Conservation (phyloP, 1,284 basidiomycete species). For the Rhizoctonia solani region DNA sequence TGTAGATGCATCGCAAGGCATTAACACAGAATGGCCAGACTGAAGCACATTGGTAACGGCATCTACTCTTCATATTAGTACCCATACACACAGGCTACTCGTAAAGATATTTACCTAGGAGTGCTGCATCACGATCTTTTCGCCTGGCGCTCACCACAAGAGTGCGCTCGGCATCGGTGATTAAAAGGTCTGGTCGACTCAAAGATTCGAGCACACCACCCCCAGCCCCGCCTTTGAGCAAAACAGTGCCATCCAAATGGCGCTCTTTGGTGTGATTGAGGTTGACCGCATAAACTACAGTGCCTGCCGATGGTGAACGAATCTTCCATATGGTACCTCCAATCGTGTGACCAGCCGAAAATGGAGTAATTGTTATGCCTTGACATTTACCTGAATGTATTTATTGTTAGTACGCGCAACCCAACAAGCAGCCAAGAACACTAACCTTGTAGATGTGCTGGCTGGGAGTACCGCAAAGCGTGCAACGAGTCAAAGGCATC, state of each 20-base stretch:
- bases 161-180: conserved; percentile 89
- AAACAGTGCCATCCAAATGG: conserved; percentile 93
- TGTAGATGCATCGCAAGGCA: conserved; percentile 94
- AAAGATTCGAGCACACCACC: conserved; percentile 83
- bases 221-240: conserved; percentile 61
- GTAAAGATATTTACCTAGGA: conserved; percentile 71
- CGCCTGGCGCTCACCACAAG: conserved; percentile 82
- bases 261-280: conserved; percentile 97
- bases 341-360: conserved; percentile 93
- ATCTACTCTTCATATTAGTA: conserved; percentile 53
- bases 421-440: conserved; percentile 7
- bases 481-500: conserved; percentile 93
- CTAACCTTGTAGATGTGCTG: conserved; percentile 89
- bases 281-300: conserved; percentile 93
- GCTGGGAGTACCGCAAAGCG: conserved; percentile 92
- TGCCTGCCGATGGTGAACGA: conserved; percentile 93
- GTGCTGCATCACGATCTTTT: conserved; percentile 87
- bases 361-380: conserved; percentile 93
- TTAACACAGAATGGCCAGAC: conserved; percentile 76
- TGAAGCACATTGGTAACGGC: conserved; percentile 83
- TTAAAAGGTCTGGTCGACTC: conserved; percentile 86
- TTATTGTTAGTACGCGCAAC: conserved; percentile 30
- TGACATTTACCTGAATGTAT: conserved; percentile 87
- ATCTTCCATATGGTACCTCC: conserved; percentile 99
- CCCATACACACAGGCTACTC: conserved; percentile 2